phyloP scores from a whole-genome alignment of 176 grass and related monocot genomes.

The Melocanna baccifera region DNA sequence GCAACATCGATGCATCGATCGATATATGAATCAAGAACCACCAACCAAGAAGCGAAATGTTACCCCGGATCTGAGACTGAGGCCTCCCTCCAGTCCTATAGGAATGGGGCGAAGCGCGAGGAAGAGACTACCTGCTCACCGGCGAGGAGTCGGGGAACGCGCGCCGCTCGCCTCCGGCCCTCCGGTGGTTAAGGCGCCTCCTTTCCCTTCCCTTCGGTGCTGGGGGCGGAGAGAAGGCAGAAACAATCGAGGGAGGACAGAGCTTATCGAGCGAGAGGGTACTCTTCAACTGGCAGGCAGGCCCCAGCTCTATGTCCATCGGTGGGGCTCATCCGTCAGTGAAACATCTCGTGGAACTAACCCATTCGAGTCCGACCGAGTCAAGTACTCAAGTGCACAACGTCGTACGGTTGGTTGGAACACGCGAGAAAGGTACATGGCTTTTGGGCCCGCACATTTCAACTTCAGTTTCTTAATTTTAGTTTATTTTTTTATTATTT shows the following conservation, averaged over 20 bases:
- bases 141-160: background rate
- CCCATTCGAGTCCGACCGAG: too few relatives aligned
- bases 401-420: too few relatives aligned
- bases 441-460: too few relatives aligned
- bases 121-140: background rate
- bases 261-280: background rate
- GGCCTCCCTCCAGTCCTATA: background rate
- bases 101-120: background rate
- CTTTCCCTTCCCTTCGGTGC: background rate
- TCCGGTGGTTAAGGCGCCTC: constrained; percentile 14
- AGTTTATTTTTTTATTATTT: too few relatives aligned
- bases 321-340: background rate
- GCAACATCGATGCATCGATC: background rate
- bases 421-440: too few relatives aligned
- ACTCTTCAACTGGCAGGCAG: background rate
- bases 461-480: too few relatives aligned
- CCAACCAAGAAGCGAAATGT: background rate
- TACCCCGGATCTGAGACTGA: constrained; percentile 12
- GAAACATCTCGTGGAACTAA: background rate
- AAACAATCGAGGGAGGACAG: background rate
- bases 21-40: background rate
- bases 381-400: background rate
- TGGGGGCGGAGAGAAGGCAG: background rate
- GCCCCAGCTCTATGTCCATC: too few relatives aligned
- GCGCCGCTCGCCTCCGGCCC: background rate